Evolutionary conservation across 352 stramenopile genomes (phyloP).

Genomic region (Blastocystis sp.): DNA sequence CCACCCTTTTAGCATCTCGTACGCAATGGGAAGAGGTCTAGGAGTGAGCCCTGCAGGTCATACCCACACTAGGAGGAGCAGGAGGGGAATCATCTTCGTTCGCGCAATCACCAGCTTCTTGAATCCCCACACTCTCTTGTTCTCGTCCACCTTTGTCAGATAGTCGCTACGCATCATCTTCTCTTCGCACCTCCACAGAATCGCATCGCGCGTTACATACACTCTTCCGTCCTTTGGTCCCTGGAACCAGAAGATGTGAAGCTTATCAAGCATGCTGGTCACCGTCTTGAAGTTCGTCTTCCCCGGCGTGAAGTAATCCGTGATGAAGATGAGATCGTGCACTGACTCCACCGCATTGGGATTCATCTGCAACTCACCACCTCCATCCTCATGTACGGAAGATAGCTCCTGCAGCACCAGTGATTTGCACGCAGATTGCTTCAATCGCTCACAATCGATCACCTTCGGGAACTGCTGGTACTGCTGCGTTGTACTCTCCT

Average conservation of each 20-base stretch:
- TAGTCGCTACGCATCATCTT: slow-evolving; percentile 28
- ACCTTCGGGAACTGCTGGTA: slow-evolving; percentile 54
- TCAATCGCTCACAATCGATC: slow-evolving; percentile 33
- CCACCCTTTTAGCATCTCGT: slow-evolving; percentile 39
- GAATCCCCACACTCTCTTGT: slow-evolving; percentile 47
- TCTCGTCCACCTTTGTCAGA: slow-evolving; percentile 47
- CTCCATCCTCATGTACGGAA: background rate
- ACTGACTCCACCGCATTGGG: slow-evolving; percentile 19
- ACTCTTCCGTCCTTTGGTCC: slow-evolving; percentile 20
- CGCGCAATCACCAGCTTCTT: slow-evolving; percentile 52
- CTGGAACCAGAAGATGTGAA: slow-evolving; percentile 64
- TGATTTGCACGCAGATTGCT: slow-evolving; percentile 43
- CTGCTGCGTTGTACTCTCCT: background rate
- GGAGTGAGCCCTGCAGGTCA: background rate
- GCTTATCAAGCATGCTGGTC: slow-evolving; percentile 11
- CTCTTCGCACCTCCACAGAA: slow-evolving; percentile 8
- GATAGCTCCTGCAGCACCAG: slow-evolving; percentile 40
- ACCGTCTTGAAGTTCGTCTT: slow-evolving; percentile 42
- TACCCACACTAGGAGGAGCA: slow-evolving; percentile 12
- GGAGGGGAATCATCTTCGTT: slow-evolving; percentile 43
- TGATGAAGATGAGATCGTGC: slow-evolving; percentile 62
- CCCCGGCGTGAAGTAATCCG: slow-evolving; percentile 17
- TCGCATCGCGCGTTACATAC: slow-evolving; percentile 51
- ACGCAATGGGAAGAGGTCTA: slow-evolving; percentile 51
- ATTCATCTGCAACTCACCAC: slow-evolving; percentile 22